A percentile compares a stretch with the other conserved stretches of the same genome.
Evolutionary conservation across 768 basidiomycete genomes (phyloP).

Genomic region (Serendipita sp.): DNA sequence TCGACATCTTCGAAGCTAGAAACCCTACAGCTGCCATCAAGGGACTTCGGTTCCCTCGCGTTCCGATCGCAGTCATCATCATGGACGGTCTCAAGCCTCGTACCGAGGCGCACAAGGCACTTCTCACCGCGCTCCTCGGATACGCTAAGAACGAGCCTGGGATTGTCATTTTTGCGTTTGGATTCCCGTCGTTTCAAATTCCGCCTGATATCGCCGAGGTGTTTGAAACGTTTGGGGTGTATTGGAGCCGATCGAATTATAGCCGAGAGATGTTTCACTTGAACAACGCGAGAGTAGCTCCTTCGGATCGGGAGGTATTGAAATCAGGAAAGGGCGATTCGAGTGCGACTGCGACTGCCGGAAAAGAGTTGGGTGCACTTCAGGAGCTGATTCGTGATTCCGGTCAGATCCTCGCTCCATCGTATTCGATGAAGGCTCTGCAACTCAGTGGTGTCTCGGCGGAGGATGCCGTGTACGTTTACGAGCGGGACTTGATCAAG

Average conservation of each 20-base stretch:
- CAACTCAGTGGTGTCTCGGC: not conserved
- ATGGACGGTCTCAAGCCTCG: not conserved
- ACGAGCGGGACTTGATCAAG: not conserved
- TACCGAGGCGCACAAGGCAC: not conserved
- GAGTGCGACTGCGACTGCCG: no score
- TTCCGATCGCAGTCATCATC: not conserved
- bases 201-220: not conserved
- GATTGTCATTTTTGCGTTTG: not conserved
- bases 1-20: not conserved
- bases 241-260: not conserved
- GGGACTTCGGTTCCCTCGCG: not conserved
- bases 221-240: not conserved
- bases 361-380: no score
- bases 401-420: not conserved
- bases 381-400: no score
- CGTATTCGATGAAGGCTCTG: not conserved
- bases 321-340: no score
- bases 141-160: not conserved
- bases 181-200: not conserved
- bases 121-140: not conserved
- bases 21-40: not conserved
- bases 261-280: not conserved
- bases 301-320: no score
- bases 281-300: not conserved
- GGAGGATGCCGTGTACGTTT: not conserved